These are phyloP conservation scores for Quillaja saponaria DNA, from an alignment of 306 rosid genomes.

Conservation along the genomic window DNA sequence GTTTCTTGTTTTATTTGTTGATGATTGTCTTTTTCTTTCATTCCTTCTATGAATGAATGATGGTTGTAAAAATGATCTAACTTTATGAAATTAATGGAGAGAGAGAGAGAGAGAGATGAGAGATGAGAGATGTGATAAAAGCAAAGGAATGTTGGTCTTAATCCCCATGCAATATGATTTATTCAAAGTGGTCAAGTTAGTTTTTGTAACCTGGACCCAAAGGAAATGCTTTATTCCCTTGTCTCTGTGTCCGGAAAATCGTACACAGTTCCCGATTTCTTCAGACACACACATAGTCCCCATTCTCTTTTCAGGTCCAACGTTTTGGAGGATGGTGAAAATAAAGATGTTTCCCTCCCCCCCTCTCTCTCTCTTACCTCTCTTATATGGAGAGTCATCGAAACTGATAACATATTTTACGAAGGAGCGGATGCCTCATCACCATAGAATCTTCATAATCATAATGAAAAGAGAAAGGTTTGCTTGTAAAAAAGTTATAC, in stretches of 20 bases:
- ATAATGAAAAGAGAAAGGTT: too few relatives aligned
- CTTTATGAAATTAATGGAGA: conserved; percentile 46
- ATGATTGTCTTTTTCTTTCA: conserved; percentile 3
- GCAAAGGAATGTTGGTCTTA: conserved; percentile 41
- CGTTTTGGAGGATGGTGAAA: conserved; percentile 44
- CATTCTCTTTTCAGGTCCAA: conserved; percentile 72
- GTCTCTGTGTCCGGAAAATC: conserved; percentile 67
- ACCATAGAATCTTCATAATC: too few relatives aligned
- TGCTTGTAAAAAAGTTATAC: too few relatives aligned
- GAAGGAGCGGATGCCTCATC: too few relatives aligned
- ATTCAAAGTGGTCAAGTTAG: conserved; percentile 45
- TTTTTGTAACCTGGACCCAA: conserved; percentile 24
- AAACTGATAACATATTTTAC: too few relatives aligned
- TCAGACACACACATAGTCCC: conserved; percentile 47
- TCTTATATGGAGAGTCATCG: too few relatives aligned
- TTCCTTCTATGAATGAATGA: conserved; percentile 20
- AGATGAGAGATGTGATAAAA: conserved; percentile 28
- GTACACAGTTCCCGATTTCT: conserved; percentile 77
- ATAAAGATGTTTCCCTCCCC: conserved; percentile 30
- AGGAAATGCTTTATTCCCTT: conserved; percentile 61
- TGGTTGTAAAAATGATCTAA: conserved; percentile 32
- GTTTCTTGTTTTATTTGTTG: neutral
- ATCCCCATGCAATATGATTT: conserved; percentile 59
- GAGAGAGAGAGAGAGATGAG: conserved; percentile 28
- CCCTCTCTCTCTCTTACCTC: neutral